Base-by-base conservation (phyloP, 2,329 filamentous ascomycete genomes). In the Nectriaceae sp. region DNA sequence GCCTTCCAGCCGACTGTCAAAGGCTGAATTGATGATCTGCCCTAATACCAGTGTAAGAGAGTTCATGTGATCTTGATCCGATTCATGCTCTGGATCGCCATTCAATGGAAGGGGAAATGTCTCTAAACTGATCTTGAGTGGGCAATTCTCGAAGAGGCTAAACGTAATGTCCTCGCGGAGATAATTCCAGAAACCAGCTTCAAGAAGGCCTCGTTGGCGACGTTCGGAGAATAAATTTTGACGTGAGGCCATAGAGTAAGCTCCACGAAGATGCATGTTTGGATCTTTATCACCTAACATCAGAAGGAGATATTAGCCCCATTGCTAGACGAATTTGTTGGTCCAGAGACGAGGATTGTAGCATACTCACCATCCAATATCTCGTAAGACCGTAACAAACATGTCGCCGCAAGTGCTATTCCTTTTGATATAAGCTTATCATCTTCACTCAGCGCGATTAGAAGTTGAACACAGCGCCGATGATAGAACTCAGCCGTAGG, bases 121-220 rank as follows among this genome's bases (percentile, higher is more conserved):
- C 11, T 61, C 40, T 11, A 74, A 44, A 16, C 72, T 62, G 46
- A 76, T 74, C 52, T 75, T 75, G 1, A 77, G 54, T 0, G 65
- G 65, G 19, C 70, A 72, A 5, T 64, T 57, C 31, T 72, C 64
- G 35, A 75, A 76, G 1, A 79, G 56, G n/a, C 75, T 75, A n/a
- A 77, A 75, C 0, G 76, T 78, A n/a, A 79, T 78, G 31, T 79
- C 75, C 56, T 79, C 75, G 1, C 76, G 69, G 0, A 79, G 65
- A 44, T 77, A 77, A 49, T 79, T 79, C 76, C 75, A 79, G 46
- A 75, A 74, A 0, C 75, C 75, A 1, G 75, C 70, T 3, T 65
- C 64, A 2, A 69, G 52, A 0, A 78, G 54, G 0, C 65, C 64
- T 3, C 60, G 49, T 1, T 57, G 54, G 2, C 57, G 35, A 1